Evolutionary conservation across 106 monocot species (phyloP).

Genomic region (Chionographis japonica): DNA sequence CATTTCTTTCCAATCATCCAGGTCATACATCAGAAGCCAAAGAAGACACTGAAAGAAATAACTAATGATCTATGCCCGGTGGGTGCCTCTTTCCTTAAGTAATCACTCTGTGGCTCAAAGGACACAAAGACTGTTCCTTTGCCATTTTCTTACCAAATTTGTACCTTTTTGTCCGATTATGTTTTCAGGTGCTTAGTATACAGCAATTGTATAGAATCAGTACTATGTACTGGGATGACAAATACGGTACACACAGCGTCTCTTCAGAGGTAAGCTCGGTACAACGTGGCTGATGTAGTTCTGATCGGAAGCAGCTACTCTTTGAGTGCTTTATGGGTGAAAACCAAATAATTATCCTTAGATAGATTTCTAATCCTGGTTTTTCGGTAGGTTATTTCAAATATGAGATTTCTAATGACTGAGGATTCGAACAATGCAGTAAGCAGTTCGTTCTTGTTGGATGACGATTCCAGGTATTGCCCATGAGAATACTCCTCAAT

Average conservation of each 20-base stretch:
- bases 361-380: neutral
- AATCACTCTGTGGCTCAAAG: too few relatives aligned
- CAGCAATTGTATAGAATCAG: conserved; percentile 71
- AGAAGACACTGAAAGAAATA: conserved; percentile 59
- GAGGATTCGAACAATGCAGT: conserved; percentile 70
- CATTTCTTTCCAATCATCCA: conserved; percentile 10
- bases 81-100: conserved; percentile 9
- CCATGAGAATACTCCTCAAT: neutral
- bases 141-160: neutral
- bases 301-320: neutral
- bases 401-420: conserved; percentile 69
- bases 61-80: conserved; percentile 80
- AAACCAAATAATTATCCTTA: neutral
- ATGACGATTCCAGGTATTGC: conserved; percentile 75
- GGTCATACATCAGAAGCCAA: conserved; percentile 68
- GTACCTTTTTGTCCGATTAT: neutral
- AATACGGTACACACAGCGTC: conserved; percentile 59
- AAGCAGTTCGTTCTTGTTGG: conserved; percentile 71
- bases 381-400: conserved; percentile 54
- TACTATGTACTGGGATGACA: conserved; percentile 81
- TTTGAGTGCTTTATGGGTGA: neutral
- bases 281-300: neutral
- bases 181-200: conserved; percentile 55
- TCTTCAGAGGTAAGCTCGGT: conserved; percentile 50
- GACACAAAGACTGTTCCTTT: neutral